A percentile compares a stretch with the other conserved stretches of the same genome.
Conservation (phyloP, 2,329 filamentous ascomycete genomes). For the Colletotrichum godetiae region DNA sequence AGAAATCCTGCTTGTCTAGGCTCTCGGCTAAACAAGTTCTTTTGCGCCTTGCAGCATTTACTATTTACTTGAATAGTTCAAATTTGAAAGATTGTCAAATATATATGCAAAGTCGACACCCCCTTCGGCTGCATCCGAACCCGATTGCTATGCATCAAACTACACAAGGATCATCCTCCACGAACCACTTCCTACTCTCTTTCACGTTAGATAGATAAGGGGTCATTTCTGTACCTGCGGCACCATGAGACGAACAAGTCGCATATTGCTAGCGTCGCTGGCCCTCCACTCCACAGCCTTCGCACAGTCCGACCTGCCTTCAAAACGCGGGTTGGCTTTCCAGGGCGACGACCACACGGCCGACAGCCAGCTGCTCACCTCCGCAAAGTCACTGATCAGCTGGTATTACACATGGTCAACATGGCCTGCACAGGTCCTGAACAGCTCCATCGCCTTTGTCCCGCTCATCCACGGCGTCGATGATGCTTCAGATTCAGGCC, state of each 20-base stretch:
- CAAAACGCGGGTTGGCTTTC: constrained; percentile 32
- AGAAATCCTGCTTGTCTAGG: not conserved
- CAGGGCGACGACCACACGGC: constrained; percentile 34
- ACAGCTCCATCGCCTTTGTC: constrained; percentile 46
- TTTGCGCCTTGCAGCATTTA: not conserved
- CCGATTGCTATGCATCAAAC: not conserved
- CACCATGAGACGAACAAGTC: constrained; percentile 22
- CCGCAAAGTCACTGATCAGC: constrained; percentile 48
- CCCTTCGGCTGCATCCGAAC: constrained; percentile 24
- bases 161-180: constrained; percentile 27
- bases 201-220: not conserved
- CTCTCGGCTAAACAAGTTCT: not conserved
- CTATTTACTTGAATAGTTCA: not conserved
- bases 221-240: not conserved
- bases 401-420: constrained; percentile 59
- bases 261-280: constrained; percentile 5
- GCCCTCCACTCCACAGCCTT: not conserved
- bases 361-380: constrained; percentile 49
- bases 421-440: constrained; percentile 40
- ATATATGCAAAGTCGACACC: not conserved
- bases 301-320: constrained; percentile 17
- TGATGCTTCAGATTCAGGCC: constrained; percentile 43
- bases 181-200: not conserved
- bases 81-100: not conserved
- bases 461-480: constrained; percentile 52